Evolutionary conservation across 139 green algal genomes (phyloP).

Genomic region (Pseudopediastrum boryanum): DNA sequence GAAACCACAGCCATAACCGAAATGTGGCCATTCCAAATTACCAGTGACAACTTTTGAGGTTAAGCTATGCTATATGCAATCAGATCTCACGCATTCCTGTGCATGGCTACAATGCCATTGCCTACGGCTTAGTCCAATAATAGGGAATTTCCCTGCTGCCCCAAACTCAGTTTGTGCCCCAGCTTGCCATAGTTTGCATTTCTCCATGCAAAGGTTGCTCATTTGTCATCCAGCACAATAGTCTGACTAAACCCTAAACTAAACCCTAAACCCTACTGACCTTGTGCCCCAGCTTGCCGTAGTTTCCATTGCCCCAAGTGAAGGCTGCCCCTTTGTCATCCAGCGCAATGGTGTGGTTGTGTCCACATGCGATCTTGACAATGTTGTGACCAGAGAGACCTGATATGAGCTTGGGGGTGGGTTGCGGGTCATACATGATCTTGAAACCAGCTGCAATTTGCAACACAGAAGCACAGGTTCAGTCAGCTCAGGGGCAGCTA

Average conservation of each 20-base stretch:
- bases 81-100: no score
- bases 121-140: no score
- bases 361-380: constrained; percentile 77
- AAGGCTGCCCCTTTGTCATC: constrained; percentile 67
- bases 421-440: constrained; percentile 89
- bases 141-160: no score
- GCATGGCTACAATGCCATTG: no score
- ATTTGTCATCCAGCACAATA: constrained; percentile 63
- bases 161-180: constrained; percentile 88
- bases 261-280: no score
- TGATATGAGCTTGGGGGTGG: constrained; percentile 71
- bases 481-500: no score
- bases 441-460: constrained; percentile 85
- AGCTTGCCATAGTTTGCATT: constrained; percentile 86
- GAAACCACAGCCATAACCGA: no score
- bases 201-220: constrained; percentile 82
- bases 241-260: no score
- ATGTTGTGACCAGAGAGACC: constrained; percentile 52
- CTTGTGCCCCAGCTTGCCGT: constrained; percentile 91
- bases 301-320: constrained; percentile 85
- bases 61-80: no score
- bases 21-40: no score
- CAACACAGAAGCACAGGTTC: no score
- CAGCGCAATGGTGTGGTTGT: constrained; percentile 83
- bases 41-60: no score